These are phyloP conservation scores for Colletotrichum scovillei DNA, from an alignment of 2,329 filamentous ascomycete genomes.

Conservation along the genomic window DNA sequence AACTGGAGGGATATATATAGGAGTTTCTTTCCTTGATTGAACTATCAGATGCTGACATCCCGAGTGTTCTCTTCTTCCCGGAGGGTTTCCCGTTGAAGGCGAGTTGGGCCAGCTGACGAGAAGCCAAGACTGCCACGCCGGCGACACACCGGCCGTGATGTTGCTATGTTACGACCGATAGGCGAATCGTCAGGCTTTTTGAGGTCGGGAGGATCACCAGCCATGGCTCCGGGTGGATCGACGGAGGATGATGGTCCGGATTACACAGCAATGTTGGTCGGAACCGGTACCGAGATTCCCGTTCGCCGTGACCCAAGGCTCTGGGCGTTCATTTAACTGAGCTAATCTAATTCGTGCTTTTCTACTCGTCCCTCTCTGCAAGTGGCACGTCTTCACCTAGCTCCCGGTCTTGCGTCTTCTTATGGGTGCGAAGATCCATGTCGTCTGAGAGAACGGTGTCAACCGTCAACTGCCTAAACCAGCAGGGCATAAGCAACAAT, in stretches of 20 bases:
- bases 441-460: background rate
- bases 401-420: background rate
- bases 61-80: background rate
- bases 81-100: background rate
- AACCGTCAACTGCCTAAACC: background rate
- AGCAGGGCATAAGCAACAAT: background rate
- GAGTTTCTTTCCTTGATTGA: background rate
- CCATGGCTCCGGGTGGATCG: background rate
- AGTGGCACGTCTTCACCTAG: background rate
- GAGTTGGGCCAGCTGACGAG: conserved; percentile 12
- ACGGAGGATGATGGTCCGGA: conserved; percentile 34
- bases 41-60: background rate
- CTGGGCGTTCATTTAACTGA: conserved; percentile 20
- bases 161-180: background rate
- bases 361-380: background rate
- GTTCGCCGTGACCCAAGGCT: conserved; percentile 16
- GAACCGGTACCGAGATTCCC: conserved; percentile 27
- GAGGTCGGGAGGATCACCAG: background rate
- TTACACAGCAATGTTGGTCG: conserved; percentile 2
- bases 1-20: conserved; percentile 20
- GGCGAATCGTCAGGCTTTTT: conserved; percentile 9
- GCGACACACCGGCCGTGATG: conserved; percentile 14
- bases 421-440: background rate
- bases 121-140: conserved; percentile 33
- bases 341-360: background rate